Conservation (phyloP, 768 basidiomycete genomes). For the Chalciporus chontae region DNA sequence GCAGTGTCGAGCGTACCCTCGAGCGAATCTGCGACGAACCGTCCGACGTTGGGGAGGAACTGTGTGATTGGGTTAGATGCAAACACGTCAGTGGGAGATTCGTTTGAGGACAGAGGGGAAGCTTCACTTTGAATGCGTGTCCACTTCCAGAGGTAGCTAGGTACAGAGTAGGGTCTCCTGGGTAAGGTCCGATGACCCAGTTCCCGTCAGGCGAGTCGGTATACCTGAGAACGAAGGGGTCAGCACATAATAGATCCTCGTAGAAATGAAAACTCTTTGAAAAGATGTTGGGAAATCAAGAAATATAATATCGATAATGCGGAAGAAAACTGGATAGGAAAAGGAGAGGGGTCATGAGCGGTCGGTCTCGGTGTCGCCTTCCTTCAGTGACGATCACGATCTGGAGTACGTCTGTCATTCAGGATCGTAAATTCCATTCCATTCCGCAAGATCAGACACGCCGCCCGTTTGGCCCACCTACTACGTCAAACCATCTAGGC, state of each 20-base stretch:
- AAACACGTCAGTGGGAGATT: not conserved
- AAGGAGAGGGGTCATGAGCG: conserved; percentile 11
- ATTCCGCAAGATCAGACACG: not conserved
- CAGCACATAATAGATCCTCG: too few species aligned
- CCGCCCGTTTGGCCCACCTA: not conserved
- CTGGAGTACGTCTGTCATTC: not conserved
- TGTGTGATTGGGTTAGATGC: conserved; percentile 27
- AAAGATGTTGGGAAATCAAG: not conserved
- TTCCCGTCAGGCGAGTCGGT: conserved; percentile 82
- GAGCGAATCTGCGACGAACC: conserved; percentile 69
- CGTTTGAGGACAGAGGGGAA: not conserved
- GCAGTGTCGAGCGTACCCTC: conserved; percentile 56
- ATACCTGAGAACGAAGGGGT: conserved; percentile 56
- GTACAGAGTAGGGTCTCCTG: conserved; percentile 54
- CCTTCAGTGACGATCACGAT: not conserved
- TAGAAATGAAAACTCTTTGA: not conserved
- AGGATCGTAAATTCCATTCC: not conserved
- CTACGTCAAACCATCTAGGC: not conserved
- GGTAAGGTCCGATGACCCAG: conserved; percentile 83
- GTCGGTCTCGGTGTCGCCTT: not conserved
- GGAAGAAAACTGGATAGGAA: not conserved
- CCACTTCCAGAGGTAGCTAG: conserved; percentile 89
- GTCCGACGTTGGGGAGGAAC: conserved; percentile 86
- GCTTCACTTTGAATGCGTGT: conserved; percentile 78
- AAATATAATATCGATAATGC: conserved; percentile 1